phyloP scores from a whole-genome alignment of 306 rosid genomes.

The Vachellia pachyceras region DNA sequence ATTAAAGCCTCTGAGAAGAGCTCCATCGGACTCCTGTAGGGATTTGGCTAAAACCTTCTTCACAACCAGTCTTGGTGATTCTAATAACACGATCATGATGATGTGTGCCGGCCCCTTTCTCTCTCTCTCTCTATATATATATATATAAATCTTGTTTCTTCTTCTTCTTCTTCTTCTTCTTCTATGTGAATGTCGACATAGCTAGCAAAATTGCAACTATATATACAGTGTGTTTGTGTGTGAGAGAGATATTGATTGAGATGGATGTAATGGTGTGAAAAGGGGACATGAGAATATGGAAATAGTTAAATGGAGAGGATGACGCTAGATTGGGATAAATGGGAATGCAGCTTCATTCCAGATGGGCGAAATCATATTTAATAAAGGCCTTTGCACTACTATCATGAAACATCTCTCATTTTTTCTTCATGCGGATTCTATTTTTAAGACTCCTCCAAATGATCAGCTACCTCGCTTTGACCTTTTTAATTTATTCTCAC shows the following conservation, averaged over 20 bases:
- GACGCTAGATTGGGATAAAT: not conserved
- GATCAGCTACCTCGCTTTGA: too few relatives aligned
- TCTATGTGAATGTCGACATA: not conserved
- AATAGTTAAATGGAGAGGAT: not conserved
- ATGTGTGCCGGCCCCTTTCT: not conserved
- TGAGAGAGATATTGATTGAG: too few relatives aligned
- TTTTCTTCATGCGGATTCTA: too few relatives aligned
- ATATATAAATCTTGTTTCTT: too few relatives aligned
- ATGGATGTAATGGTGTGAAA: too few relatives aligned
- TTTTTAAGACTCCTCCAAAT: too few relatives aligned
- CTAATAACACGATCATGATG: not conserved
- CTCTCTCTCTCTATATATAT: not conserved
- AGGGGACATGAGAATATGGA: not conserved
- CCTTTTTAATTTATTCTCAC: too few relatives aligned
- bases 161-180: not conserved
- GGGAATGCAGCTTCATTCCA: not conserved
- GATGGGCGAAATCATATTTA: not conserved
- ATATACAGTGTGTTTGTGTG: too few relatives aligned
- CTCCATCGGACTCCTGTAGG: constrained; percentile 60
- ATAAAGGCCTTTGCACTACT: not conserved
- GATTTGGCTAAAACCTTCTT: constrained; percentile 55
- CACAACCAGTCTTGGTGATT: constrained; percentile 53
- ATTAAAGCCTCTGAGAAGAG: constrained; percentile 55
- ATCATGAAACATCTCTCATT: too few relatives aligned
- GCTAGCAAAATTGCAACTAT: too few relatives aligned